Percentiles rank a stretch among this genome's conserved stretches.
Evolutionary conservation across 345 rosid genomes (phyloP).

Genomic region (Lenwebbia sp.): DNA sequence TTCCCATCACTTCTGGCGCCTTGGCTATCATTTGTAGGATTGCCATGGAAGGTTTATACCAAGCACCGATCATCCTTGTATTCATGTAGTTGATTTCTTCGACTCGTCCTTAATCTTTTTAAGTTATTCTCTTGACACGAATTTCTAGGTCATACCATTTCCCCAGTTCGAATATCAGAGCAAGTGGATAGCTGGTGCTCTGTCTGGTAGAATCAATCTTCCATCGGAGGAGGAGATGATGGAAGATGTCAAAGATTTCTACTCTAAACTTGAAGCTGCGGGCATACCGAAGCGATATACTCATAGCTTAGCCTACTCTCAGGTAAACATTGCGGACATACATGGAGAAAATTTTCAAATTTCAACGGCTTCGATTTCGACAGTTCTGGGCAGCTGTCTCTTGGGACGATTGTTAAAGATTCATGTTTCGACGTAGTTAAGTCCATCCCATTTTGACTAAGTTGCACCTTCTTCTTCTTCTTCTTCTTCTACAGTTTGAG

Average conservation of each 20-base stretch:
- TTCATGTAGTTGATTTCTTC: neutral
- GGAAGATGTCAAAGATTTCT: slow-evolving; percentile 42
- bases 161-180: slow-evolving; percentile 62
- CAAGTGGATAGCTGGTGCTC: slow-evolving; percentile 79
- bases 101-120: neutral
- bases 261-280: slow-evolving; percentile 38
- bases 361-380: neutral
- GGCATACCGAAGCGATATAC: slow-evolving; percentile 55
- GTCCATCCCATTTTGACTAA: neutral
- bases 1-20: slow-evolving; percentile 72
- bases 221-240: slow-evolving; percentile 62
- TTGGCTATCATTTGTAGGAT: slow-evolving; percentile 69
- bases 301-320: slow-evolving; percentile 28
- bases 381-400: too few relatives aligned
- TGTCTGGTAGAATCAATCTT: slow-evolving; percentile 58
- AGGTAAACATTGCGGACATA: slow-evolving; percentile 19
- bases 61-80: neutral
- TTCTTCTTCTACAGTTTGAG: slow-evolving; percentile 30
- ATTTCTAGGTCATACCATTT: slow-evolving; percentile 50
- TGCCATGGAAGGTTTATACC: slow-evolving; percentile 59
- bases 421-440: neutral
- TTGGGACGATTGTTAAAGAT: neutral
- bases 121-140: neutral
- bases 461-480: neutral
- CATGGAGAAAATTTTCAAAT: neutral